Conservation (phyloP, 805 yeast genomes). For the Suhomyces vadensis region DNA sequence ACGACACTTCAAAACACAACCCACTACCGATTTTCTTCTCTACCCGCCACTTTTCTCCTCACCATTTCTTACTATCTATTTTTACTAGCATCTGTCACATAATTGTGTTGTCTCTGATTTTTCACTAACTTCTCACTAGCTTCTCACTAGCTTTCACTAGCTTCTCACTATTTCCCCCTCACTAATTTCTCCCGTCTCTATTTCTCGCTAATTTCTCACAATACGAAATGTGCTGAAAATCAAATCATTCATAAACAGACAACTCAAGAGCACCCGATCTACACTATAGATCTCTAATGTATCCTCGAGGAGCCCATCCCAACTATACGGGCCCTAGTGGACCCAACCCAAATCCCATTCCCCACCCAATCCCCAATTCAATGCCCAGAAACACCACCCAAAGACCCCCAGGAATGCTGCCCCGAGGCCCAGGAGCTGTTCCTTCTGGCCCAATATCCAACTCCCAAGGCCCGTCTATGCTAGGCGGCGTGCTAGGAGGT, state of each 20-base stretch:
- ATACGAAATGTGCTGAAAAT: too few species aligned
- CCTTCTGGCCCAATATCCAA: background rate
- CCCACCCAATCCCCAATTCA: background rate
- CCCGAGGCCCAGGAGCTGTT: background rate
- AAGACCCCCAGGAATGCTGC: background rate
- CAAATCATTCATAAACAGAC: too few species aligned
- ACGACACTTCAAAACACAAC: too few species aligned
- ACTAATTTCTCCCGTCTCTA: background rate
- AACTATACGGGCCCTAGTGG: background rate
- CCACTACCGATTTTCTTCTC: too few species aligned
- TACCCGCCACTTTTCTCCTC: too few species aligned
- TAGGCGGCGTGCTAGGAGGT: constrained; percentile 1
- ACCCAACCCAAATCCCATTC: background rate
- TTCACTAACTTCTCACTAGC: background rate
- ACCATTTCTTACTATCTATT: too few species aligned
- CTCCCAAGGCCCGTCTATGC: constrained; percentile 1
- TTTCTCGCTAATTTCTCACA: background rate
- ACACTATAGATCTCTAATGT: background rate
- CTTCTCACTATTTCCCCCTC: background rate
- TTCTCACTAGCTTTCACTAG: background rate
- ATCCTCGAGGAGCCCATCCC: constrained; percentile 8
- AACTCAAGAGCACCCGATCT: too few species aligned
- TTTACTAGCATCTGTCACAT: too few species aligned
- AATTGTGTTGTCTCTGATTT: background rate
- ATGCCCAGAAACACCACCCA: constrained; percentile 3